These are phyloP conservation scores for Gymnopus androsaceus DNA, from an alignment of 1,284 basidiomycete genomes.

Conservation along the genomic window DNA sequence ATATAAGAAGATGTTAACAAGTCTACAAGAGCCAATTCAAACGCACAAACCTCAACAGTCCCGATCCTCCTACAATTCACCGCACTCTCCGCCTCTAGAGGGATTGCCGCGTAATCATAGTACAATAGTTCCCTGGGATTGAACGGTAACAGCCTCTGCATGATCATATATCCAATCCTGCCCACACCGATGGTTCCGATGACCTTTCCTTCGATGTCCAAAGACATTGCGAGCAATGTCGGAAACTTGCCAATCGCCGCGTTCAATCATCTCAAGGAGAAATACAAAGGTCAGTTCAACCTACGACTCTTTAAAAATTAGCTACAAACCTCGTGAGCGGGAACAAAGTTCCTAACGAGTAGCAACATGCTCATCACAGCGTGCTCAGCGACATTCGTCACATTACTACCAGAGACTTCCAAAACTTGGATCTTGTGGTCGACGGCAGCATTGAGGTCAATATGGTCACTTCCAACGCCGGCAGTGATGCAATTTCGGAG, in stretches of 20 bases:
- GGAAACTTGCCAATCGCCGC: slow-evolving; percentile 85
- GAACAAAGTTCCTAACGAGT: slow-evolving; percentile 85
- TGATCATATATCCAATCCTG: slow-evolving; percentile 87
- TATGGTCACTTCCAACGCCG: slow-evolving; percentile 92
- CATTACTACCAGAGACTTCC: slow-evolving; percentile 83
- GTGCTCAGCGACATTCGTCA: slow-evolving; percentile 92
- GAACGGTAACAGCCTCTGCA: slow-evolving; percentile 87
- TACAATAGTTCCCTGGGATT: slow-evolving; percentile 90
- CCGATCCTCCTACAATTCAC: slow-evolving; percentile 78
- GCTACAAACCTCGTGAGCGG: slow-evolving; percentile 65
- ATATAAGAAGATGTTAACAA: slow-evolving; percentile 38
- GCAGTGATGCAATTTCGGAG: slow-evolving; percentile 92
- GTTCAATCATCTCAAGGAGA: slow-evolving; percentile 70
- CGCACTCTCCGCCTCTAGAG: slow-evolving; percentile 68
- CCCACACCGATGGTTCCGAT: slow-evolving; percentile 88
- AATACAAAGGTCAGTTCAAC: neutral
- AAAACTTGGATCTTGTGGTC: slow-evolving; percentile 81
- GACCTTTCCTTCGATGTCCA: slow-evolving; percentile 89
- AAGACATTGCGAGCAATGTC: slow-evolving; percentile 79
- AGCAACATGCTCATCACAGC: slow-evolving; percentile 78
- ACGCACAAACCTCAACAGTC: slow-evolving; percentile 60
- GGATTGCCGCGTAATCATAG: slow-evolving; percentile 87
- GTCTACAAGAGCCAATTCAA: slow-evolving; percentile 61
- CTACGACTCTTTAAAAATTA: neutral
- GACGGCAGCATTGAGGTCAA: slow-evolving; percentile 89